These are phyloP conservation scores for Aureobasidium pullulans DNA, from an alignment of 2,329 filamentous ascomycete genomes.

Conservation along the genomic window DNA sequence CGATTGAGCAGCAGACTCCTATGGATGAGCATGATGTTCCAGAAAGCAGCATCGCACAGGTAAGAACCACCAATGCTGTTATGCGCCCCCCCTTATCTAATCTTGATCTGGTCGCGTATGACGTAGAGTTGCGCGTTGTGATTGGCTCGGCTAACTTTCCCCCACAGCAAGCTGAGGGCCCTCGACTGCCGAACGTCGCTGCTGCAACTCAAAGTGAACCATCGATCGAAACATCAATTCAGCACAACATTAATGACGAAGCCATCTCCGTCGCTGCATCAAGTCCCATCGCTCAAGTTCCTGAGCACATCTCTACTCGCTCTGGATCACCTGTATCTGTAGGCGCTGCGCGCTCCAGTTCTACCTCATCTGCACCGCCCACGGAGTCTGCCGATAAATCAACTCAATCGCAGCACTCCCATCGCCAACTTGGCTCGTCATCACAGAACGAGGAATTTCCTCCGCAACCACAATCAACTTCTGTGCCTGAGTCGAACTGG, in stretches of 20 bases:
- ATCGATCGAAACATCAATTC: not conserved
- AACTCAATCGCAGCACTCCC: not conserved
- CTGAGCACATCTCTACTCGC: not conserved
- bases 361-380: constrained; percentile 1
- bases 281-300: not conserved
- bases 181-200: not conserved
- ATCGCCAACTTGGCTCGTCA: not conserved
- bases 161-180: not conserved
- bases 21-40: not conserved
- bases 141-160: constrained; percentile 12
- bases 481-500: not conserved
- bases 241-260: not conserved
- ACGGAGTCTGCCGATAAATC: constrained; percentile 7
- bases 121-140: not conserved
- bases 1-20: not conserved
- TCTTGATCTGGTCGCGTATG: not conserved
- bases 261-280: not conserved
- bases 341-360: constrained; percentile 7
- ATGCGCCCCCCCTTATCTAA: not conserved
- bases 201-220: not conserved
- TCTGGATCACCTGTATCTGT: not conserved
- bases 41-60: constrained; percentile 9
- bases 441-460: not conserved
- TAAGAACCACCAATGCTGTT: not conserved
- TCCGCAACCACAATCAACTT: not conserved